A percentile compares a stretch with the other conserved stretches of the same genome.
phyloP scores from a whole-genome alignment of 805 yeast genomes.

The Suhomyces tanzawaensis region DNA sequence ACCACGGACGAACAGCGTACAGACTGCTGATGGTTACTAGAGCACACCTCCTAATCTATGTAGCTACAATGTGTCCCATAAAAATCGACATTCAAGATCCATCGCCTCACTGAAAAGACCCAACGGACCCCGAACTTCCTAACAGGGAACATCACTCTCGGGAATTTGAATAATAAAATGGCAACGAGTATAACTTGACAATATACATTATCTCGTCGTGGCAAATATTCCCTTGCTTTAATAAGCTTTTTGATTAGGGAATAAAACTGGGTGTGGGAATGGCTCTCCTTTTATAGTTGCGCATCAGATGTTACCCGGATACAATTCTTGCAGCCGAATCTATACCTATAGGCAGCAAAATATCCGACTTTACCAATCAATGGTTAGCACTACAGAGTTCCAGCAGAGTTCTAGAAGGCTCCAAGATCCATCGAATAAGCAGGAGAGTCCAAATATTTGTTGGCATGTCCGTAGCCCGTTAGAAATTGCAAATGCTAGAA shows the following conservation, averaged over 20 bases:
- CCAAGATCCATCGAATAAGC: no score
- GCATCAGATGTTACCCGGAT: slow-evolving; percentile 4
- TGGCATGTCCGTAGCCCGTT: no score
- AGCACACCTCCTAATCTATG: no score
- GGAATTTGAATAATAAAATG: slow-evolving; percentile 48
- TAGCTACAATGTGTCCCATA: slow-evolving; percentile 37
- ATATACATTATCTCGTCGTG: slow-evolving; percentile 63
- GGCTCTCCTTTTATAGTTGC: slow-evolving; percentile 7
- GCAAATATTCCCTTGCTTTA: slow-evolving; percentile 57
- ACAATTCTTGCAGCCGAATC: not conserved
- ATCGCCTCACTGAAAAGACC: slow-evolving; percentile 52
- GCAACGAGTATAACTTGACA: slow-evolving; percentile 66
- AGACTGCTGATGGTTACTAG: no score
- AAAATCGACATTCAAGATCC: slow-evolving; percentile 59
- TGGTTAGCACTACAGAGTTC: no score
- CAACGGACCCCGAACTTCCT: slow-evolving; percentile 60
- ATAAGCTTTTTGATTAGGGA: slow-evolving; percentile 56
- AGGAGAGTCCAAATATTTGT: no score
- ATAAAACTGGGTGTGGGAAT: slow-evolving; percentile 16
- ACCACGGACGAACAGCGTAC: no score
- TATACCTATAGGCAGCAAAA: no score
- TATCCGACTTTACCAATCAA: no score
- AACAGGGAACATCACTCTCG: slow-evolving; percentile 52
- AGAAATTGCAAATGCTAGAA: no score
- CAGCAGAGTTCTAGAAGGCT: no score